A percentile compares a stretch with the other conserved stretches of the same genome.
Conservation (phyloP, 2,329 filamentous ascomycete species). For the Scedosporium boydii region DNA sequence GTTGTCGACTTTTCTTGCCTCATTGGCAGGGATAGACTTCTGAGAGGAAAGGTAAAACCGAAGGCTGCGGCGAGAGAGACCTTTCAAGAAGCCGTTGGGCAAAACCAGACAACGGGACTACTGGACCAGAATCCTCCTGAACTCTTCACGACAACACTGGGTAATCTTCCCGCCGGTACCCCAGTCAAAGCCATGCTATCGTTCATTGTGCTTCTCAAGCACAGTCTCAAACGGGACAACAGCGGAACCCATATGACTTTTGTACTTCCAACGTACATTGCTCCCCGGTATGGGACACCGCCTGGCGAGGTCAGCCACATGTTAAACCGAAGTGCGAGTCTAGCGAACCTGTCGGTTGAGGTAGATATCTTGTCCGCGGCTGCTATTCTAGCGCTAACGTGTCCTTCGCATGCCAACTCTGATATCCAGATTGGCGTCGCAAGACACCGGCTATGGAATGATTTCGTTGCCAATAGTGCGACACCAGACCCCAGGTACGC, state of each 20-base stretch:
- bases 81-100: background rate
- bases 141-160: background rate
- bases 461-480: background rate
- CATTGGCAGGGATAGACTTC: background rate
- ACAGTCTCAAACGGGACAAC: background rate
- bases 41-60: background rate
- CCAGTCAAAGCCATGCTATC: background rate
- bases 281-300: background rate
- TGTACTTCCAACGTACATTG: background rate
- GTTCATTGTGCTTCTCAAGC: background rate
- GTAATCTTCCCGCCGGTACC: background rate
- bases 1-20: background rate
- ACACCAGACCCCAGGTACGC: background rate
- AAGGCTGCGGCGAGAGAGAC: background rate
- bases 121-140: background rate
- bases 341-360: background rate
- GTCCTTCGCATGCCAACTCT: too few species aligned
- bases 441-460: background rate
- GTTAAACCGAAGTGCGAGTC: too few species aligned
- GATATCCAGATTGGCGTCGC: background rate
- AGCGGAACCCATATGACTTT: background rate
- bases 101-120: background rate
- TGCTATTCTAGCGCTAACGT: too few species aligned
- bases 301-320: background rate
- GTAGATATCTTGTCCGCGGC: background rate